Evolutionary conservation across 2,329 filamentous ascomycete species (phyloP).

Genomic region (Graphium sp.): DNA sequence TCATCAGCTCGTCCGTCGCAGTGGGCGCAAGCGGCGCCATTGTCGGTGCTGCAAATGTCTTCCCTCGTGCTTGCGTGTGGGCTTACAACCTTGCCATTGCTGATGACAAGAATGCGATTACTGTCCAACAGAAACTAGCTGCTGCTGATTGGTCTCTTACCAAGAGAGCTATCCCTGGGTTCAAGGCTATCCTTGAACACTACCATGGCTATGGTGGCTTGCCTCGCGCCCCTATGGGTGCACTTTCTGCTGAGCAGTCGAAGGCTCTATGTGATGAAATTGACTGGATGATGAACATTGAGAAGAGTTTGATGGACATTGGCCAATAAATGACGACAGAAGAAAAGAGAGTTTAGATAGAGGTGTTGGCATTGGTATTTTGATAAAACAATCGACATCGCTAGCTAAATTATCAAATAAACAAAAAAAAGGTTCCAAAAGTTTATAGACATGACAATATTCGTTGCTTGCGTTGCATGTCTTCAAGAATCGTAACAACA

Average conservation of each 20-base stretch:
- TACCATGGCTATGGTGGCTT: conserved; percentile 41
- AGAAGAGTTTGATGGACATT: conserved; percentile 5
- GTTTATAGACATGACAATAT: conserved; percentile 8
- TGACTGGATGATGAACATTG: conserved; percentile 7
- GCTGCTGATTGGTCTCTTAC: conserved; percentile 9
- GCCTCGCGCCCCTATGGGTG: conserved; percentile 25
- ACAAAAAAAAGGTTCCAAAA: not conserved
- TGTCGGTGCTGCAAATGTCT: conserved; percentile 9
- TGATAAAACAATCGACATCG: not conserved
- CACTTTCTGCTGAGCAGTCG: conserved; percentile 6
- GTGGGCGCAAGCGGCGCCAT: conserved; percentile 8
- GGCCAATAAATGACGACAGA: too few relatives aligned
- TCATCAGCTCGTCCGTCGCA: conserved; percentile 6
- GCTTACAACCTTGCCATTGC: conserved; percentile 8
- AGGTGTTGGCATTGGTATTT: not conserved
- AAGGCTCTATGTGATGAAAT: conserved; percentile 6
- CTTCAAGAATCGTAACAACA: conserved; percentile 12
- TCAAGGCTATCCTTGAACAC: conserved; percentile 8
- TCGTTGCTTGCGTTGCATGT: conserved; percentile 12
- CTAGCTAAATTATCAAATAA: not conserved
- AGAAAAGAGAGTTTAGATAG: too few relatives aligned
- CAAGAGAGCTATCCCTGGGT: conserved; percentile 9
- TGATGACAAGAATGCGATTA: conserved; percentile 7
- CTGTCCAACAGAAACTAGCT: conserved; percentile 7
- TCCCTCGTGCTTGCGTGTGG: conserved; percentile 8